Conservation (phyloP, 371 early-diverging fungal species). For the Syncephalastrum racemosum region DNA sequence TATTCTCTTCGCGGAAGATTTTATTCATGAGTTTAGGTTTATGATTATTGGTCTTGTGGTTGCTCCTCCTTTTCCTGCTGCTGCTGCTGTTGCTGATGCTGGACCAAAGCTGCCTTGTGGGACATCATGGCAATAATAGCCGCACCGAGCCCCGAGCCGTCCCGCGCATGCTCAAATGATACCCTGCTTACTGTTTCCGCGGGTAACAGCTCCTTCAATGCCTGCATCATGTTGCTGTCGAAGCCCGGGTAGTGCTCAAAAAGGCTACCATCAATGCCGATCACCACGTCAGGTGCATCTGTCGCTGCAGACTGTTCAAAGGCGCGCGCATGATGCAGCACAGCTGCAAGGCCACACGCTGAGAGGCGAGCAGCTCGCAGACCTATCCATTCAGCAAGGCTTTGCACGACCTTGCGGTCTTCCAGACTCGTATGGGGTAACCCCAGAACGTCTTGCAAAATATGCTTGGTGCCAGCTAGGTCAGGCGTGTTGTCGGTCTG, state of each 20-base stretch:
- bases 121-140: slow-evolving; percentile 77
- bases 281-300: not conserved
- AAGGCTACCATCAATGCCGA: slow-evolving; percentile 81
- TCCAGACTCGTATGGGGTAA: slow-evolving; percentile 66
- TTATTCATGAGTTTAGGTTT: too few relatives aligned
- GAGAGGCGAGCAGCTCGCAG: slow-evolving; percentile 84
- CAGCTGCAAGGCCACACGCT: slow-evolving; percentile 86
- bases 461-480: slow-evolving; percentile 66
- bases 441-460: slow-evolving; percentile 75
- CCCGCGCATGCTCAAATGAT: slow-evolving; percentile 30
- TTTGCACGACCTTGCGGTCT: slow-evolving; percentile 81
- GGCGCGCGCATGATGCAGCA: slow-evolving; percentile 61
- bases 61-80: too few relatives aligned
- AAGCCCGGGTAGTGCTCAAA: slow-evolving; percentile 86
- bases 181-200: slow-evolving; percentile 48
- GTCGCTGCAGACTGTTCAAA: slow-evolving; percentile 53
- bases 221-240: slow-evolving; percentile 69
- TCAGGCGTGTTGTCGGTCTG: slow-evolving; percentile 73
- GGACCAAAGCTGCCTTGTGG: slow-evolving; percentile 15
- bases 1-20: too few relatives aligned
- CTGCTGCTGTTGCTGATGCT: not conserved
- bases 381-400: slow-evolving; percentile 80
- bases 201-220: slow-evolving; percentile 73
- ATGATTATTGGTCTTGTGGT: too few relatives aligned
- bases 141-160: slow-evolving; percentile 79